These are phyloP conservation scores for Collybiopsis confluens DNA, from an alignment of 768 basidiomycete species.

Conservation along the genomic window DNA sequence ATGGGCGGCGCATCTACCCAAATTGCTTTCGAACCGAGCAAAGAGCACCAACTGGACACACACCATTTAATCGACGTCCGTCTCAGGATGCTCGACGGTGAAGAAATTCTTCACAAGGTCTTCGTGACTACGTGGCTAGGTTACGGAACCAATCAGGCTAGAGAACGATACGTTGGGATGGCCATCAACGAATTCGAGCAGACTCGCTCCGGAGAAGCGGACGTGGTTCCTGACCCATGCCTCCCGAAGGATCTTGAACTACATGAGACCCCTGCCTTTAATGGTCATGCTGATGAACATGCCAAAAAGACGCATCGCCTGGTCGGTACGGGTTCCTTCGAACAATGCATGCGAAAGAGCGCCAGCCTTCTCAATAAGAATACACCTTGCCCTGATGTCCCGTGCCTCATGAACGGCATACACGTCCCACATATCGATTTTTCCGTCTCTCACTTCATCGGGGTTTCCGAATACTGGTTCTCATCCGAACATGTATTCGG, in stretches of 20 bases:
- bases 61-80: slow-evolving; percentile 77
- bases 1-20: slow-evolving; percentile 99
- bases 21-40: slow-evolving; percentile 91
- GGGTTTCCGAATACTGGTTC: slow-evolving; percentile 99
- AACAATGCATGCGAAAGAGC: slow-evolving; percentile 70
- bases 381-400: slow-evolving; percentile 74
- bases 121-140: slow-evolving; percentile 99
- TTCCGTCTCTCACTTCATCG: slow-evolving; percentile 88
- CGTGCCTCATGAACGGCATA: slow-evolving; percentile 93
- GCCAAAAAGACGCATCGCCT: slow-evolving; percentile 54
- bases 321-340: slow-evolving; percentile 87
- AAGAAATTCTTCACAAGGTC: slow-evolving; percentile 85
- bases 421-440: slow-evolving; percentile 95
- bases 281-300: slow-evolving; percentile 34
- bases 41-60: slow-evolving; percentile 47
- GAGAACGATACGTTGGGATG: slow-evolving; percentile 84
- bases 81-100: slow-evolving; percentile 75
- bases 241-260: slow-evolving; percentile 73
- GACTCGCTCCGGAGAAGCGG: slow-evolving; percentile 23
- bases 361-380: slow-evolving; percentile 80
- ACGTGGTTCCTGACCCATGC: slow-evolving; percentile 80
- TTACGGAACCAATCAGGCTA: slow-evolving; percentile 96
- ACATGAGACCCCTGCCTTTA: slow-evolving; percentile 49
- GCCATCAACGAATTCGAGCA: slow-evolving; percentile 55
- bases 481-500: slow-evolving; percentile 97